Conservation (phyloP, 2,329 filamentous ascomycete genomes). For the Penicillium palitans region DNA sequence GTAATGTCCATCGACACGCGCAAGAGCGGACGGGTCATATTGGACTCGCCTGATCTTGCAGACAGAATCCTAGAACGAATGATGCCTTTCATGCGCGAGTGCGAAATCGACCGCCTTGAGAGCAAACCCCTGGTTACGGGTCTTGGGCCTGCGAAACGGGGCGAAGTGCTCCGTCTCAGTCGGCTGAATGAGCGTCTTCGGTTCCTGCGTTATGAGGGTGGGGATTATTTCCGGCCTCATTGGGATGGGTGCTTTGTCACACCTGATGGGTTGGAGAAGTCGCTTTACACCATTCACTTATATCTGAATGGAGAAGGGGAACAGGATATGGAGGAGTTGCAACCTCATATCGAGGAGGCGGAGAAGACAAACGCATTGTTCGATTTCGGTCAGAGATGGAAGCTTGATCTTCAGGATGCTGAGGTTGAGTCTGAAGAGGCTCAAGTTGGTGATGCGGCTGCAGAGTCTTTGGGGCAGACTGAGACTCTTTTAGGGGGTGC, state of each 20-base stretch:
- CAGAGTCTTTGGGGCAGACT: conserved; percentile 17
- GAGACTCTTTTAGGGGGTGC: conserved; percentile 53
- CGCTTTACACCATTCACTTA: conserved; percentile 57
- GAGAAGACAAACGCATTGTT: conserved; percentile 11
- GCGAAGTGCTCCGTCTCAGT: conserved; percentile 39
- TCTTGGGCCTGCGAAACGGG: conserved; percentile 43
- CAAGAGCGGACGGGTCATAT: conserved; percentile 75
- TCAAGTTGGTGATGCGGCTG: not conserved
- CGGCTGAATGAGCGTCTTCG: conserved; percentile 71
- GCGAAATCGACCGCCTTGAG: conserved; percentile 46
- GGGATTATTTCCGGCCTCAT: conserved; percentile 74
- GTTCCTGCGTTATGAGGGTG: conserved; percentile 70
- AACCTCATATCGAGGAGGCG: conserved; percentile 20
- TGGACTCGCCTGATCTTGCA: conserved; percentile 64
- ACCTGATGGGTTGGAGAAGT: conserved; percentile 52
- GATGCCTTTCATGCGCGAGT: conserved; percentile 48
- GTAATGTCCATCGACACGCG: conserved; percentile 58
- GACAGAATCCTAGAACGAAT: conserved; percentile 63
- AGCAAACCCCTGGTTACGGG: conserved; percentile 48
- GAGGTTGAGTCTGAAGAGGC: not conserved
- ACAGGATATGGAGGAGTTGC: conserved; percentile 34
- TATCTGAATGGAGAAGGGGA: conserved; percentile 53
- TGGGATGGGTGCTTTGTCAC: conserved; percentile 66
- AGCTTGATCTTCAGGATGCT: no score
- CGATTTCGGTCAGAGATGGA: no score